These are phyloP conservation scores for Penicillium glabrum DNA, from an alignment of 2,329 filamentous ascomycete genomes.

Conservation along the genomic window DNA sequence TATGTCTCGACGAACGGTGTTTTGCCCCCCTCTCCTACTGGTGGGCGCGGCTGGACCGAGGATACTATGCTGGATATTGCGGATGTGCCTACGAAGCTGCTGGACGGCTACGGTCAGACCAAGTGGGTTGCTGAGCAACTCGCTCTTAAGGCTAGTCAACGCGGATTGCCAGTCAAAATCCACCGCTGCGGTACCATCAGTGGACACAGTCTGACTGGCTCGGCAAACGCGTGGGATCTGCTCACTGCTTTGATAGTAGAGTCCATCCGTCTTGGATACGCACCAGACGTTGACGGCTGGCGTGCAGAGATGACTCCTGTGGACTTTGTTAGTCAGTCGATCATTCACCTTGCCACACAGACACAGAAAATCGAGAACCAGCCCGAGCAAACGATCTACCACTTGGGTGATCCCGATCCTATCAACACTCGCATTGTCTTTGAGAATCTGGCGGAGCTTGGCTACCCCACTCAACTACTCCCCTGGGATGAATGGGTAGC, in stretches of 20 bases:
- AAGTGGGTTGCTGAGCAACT: conserved; percentile 81
- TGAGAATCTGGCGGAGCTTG: conserved; percentile 62
- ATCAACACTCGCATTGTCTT: conserved; percentile 68
- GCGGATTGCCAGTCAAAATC: conserved; percentile 69
- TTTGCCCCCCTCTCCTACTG: conserved; percentile 67
- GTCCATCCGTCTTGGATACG: conserved; percentile 69
- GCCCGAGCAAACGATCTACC: conserved; percentile 66
- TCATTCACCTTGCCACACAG: conserved; percentile 68
- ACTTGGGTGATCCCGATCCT: conserved; percentile 71
- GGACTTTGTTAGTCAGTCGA: conserved; percentile 75
- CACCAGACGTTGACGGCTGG: conserved; percentile 72
- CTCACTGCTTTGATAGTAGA: conserved; percentile 75
- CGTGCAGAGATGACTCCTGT: conserved; percentile 81
- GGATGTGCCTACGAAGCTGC: conserved; percentile 66
- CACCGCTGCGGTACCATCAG: conserved; percentile 76
- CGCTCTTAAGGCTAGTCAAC: conserved; percentile 65
- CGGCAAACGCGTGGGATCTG: conserved; percentile 76
- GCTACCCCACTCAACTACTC: conserved; percentile 67
- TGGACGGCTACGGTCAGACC: conserved; percentile 75
- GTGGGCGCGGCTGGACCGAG: conserved; percentile 67
- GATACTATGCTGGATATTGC: conserved; percentile 65
- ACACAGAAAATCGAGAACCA: conserved; percentile 37
- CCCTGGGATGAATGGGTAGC: conserved; percentile 72
- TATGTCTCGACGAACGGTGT: conserved; percentile 81
- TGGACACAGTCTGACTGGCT: conserved; percentile 72